Base-by-base conservation (phyloP, 441 rosid species). In the Biscutella laevigata region DNA sequence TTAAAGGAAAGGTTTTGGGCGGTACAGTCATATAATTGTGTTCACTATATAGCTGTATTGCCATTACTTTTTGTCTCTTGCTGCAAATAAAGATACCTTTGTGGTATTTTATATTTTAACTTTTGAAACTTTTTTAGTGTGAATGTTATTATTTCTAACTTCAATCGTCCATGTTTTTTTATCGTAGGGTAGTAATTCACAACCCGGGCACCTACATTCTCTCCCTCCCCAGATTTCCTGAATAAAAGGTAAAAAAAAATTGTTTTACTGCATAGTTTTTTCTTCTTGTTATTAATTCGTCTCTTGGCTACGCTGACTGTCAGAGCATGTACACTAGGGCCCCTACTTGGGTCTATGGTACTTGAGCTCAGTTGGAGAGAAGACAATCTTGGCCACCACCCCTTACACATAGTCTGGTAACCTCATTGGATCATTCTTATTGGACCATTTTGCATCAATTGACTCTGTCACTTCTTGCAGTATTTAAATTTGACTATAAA, bases 1-100 rank as follows among this genome's bases (percentile, higher is more conserved):
- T 74, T 79, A 83, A 81, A 79, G 92, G 76, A 71, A 57, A 59
- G 47, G 34, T 58, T 69, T 68, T 67, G 70, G 81, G 81, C 65
- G 69, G 80, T 76, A 76, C 69, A 48, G 80, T 73, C 57, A 60
- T 47, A 62, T 59, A 42, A 51, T 61, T 68, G 55, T 68, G 43
- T 40, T 58, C 57, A 33, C 48, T 15, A 64, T 56, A n/a, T 36
- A 49, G 59, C 24, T 68, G 20, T 37, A 27, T 25, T 53, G 51
- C 50, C 57, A 57, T 64, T 58, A 46, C 53, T 27, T 57, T 59
- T 59, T 60, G 66, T 67, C 66, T 62, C 47, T 49, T 66, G 33
- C 37, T 55, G 49, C 21, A 38, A 48, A 61, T 41, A 29, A 39
- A 64, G 44, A 39, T 68, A 56, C 72, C 53, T 34, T 53, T 62